These are phyloP conservation scores for Verticillium klebahnii DNA, from an alignment of 2,329 filamentous ascomycete genomes.

Conservation along the genomic window DNA sequence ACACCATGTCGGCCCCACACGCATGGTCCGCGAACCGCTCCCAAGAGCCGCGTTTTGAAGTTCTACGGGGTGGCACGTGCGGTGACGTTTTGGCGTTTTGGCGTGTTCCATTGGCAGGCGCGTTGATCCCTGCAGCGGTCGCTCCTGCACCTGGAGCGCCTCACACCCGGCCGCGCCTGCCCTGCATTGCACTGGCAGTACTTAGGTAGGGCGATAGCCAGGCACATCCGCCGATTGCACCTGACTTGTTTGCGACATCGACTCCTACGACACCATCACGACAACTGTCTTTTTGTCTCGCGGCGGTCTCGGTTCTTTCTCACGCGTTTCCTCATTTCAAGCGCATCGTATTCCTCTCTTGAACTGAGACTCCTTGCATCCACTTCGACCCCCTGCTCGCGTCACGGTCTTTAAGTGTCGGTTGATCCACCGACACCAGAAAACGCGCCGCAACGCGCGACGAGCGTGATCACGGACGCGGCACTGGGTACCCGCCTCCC, in stretches of 20 bases:
- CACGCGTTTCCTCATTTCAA: not conserved
- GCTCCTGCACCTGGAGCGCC: not conserved
- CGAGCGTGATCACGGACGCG: not conserved
- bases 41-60: not conserved
- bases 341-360: not conserved
- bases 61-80: not conserved
- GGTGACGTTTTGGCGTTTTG: not conserved
- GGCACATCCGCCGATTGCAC: not conserved
- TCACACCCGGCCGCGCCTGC: not conserved
- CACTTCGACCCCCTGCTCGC: not conserved
- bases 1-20: not conserved
- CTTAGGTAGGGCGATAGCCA: not conserved
- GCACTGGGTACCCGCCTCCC: not conserved
- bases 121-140: not conserved
- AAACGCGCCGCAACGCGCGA: not conserved
- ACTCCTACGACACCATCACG: not conserved
- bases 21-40: not conserved
- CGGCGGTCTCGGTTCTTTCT: not conserved
- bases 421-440: not conserved
- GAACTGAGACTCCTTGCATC: not conserved
- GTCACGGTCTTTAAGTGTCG: not conserved
- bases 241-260: not conserved
- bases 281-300: not conserved
- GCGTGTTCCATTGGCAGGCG: not conserved
- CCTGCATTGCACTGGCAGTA: not conserved